These are phyloP conservation scores for Astragalus membranaceus DNA, from an alignment of 306 rosid species.

Conservation along the genomic window DNA sequence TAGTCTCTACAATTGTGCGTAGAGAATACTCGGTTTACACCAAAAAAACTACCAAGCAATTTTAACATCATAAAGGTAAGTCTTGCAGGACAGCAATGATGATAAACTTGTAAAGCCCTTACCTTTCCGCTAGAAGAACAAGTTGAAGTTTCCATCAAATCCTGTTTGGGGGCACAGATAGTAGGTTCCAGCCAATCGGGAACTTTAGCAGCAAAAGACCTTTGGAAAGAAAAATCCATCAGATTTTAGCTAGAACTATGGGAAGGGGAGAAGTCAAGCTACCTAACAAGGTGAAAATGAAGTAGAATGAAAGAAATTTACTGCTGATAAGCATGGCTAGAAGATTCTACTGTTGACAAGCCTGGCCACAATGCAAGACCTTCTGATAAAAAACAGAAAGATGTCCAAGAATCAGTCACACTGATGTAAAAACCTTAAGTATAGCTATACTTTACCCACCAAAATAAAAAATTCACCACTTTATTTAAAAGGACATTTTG, in stretches of 20 bases:
- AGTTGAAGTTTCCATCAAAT: constrained; percentile 2
- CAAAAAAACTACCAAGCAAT: background rate
- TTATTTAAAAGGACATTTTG: constrained; percentile 6
- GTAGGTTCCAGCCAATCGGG: constrained; percentile 22
- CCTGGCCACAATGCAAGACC: constrained; percentile 37
- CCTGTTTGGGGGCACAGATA: constrained; percentile 20
- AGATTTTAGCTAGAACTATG: background rate
- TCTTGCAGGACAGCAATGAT: background rate
- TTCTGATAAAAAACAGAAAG: constrained; percentile 17
- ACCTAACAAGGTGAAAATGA: background rate
- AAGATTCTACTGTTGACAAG: constrained; percentile 20
- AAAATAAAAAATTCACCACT: constrained; percentile 6
- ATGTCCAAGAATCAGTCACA: background rate
- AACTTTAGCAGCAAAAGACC: constrained; percentile 23
- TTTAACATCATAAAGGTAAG: background rate
- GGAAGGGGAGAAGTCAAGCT: constrained; percentile 1
- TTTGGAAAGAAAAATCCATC: constrained; percentile 10
- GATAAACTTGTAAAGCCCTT: background rate
- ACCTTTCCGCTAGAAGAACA: constrained; percentile 24
- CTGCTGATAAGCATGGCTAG: constrained; percentile 17
- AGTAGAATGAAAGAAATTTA: constrained; percentile 18
- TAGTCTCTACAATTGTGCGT: too few relatives aligned
- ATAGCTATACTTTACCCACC: background rate
- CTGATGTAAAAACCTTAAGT: background rate
- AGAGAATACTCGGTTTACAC: too few relatives aligned